Base-by-base conservation (phyloP, 192 early-diverging fungal species). In the Mortierella claussenii region DNA sequence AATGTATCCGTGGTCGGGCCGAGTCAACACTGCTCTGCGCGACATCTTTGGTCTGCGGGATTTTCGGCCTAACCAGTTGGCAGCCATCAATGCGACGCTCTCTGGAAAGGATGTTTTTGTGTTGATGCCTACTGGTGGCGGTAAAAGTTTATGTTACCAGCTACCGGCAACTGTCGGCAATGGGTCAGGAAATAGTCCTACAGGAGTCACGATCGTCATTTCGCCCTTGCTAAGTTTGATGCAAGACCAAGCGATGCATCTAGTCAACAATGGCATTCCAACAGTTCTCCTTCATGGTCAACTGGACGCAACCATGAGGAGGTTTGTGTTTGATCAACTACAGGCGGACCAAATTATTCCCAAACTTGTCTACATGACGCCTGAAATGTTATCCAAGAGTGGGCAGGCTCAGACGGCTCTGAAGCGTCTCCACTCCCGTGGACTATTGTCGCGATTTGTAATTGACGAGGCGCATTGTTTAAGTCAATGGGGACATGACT, bases 381-480 rank as follows among this genome's bases (percentile, higher is more conserved):
- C 97, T 11, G 93, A 94, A 62, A 89, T 94, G 87, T 69, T 98
- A 24, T 83, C 79, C 50, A 89, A 86, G 61, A 92, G 88, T 59
- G 47, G 53, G 4, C 81, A 88, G 64, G 85, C 93, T 20, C 82
- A 83, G 43, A 78, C 80, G 8, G 74, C 83, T 0, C 60, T 96
- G 23, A 69, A 84, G 17, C 56, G 42, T 7, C 75, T 98, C 15
- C 68, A 96, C 51, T 30, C 49, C 2, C 82, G 88, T n/a, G 78
- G 83, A 20, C 69, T 83, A 26, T 69, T 97, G 15, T 92, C 97
- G 0, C 82, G 95, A 51, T 94, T 99, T 82, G 96, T 97, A 1
- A 86, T 99, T 42, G 97, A 99, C 62, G 97, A 99, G 81, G 96
- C 96, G 2, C 97, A 99, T 68, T 99, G 97, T 70, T 81, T 97